A percentile compares a stretch with the other conserved stretches of the same genome.
These are phyloP conservation scores for Brassica cretica DNA, from an alignment of 345 rosid genomes.

Conservation along the genomic window DNA sequence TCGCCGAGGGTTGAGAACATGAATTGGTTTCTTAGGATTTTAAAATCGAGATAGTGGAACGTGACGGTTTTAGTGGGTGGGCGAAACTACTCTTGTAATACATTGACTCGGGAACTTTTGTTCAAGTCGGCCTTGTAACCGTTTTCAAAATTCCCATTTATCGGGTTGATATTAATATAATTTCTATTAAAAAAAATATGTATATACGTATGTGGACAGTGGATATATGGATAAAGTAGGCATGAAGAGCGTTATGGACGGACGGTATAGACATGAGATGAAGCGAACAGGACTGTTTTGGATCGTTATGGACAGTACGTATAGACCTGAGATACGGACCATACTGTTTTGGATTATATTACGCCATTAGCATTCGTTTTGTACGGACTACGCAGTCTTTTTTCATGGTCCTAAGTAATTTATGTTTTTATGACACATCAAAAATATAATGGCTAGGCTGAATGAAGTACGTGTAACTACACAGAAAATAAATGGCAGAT, in stretches of 20 bases:
- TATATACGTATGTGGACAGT: constrained; percentile 3
- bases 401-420: neutral
- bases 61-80: too few species aligned
- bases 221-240: constrained; percentile 16
- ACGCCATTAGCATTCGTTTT: constrained; percentile 12
- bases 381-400: constrained; percentile 8
- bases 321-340: neutral
- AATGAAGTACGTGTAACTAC: neutral
- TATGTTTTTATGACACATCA: neutral
- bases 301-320: neutral
- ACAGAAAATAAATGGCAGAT: neutral
- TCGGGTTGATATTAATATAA: too few species aligned
- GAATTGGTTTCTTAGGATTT: too few species aligned
- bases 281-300: neutral
- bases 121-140: too few species aligned
- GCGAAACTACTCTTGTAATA: too few species aligned
- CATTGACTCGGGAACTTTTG: too few species aligned
- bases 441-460: neutral
- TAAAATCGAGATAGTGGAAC: too few species aligned
- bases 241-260: constrained; percentile 27
- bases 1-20: too few species aligned
- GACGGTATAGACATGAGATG: constrained; percentile 12
- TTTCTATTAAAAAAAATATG: neutral
- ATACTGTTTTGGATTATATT: constrained; percentile 18
- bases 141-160: too few species aligned